These are phyloP conservation scores for Nakazawaea wickerhamii DNA, from an alignment of 805 yeast species.

Conservation along the genomic window DNA sequence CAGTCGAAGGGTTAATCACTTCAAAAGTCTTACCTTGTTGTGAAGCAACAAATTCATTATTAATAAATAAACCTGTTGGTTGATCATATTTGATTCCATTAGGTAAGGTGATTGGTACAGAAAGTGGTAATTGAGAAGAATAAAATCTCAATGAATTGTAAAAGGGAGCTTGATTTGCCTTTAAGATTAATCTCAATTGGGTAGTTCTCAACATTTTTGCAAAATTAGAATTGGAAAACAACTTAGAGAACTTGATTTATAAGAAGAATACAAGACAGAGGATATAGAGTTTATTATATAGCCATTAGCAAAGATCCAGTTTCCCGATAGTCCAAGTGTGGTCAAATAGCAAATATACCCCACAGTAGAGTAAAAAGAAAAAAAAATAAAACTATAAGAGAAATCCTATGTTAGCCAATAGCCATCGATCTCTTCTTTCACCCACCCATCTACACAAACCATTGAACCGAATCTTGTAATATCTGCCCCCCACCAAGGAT, in stretches of 20 bases:
- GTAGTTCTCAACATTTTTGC: constrained; percentile 7
- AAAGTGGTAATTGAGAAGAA: constrained; percentile 14
- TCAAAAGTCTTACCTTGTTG: constrained; percentile 53
- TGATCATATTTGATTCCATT: constrained; percentile 26
- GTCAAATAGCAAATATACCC: no score
- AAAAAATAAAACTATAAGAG: no score
- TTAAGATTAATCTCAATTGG: constrained; percentile 4
- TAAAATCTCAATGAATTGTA: constrained; percentile 5
- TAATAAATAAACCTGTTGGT: constrained; percentile 57
- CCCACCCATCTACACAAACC: no score
- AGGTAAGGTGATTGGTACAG: constrained; percentile 24
- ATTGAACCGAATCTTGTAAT: no score
- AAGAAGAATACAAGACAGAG: no score
- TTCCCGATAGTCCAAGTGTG: no score
- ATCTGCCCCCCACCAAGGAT: no score
- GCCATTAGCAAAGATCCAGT: no score
- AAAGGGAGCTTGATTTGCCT: not conserved
- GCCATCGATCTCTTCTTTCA: not conserved
- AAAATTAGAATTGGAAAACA: not conserved
- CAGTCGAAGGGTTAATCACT: constrained; percentile 64
- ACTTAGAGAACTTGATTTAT: no score
- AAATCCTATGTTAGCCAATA: not conserved
- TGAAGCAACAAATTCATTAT: constrained; percentile 55
- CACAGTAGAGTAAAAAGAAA: no score
- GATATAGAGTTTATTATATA: no score